phyloP scores from a whole-genome alignment of 192 early-diverging fungal genomes.

The Entomortierella chlamydospora region DNA sequence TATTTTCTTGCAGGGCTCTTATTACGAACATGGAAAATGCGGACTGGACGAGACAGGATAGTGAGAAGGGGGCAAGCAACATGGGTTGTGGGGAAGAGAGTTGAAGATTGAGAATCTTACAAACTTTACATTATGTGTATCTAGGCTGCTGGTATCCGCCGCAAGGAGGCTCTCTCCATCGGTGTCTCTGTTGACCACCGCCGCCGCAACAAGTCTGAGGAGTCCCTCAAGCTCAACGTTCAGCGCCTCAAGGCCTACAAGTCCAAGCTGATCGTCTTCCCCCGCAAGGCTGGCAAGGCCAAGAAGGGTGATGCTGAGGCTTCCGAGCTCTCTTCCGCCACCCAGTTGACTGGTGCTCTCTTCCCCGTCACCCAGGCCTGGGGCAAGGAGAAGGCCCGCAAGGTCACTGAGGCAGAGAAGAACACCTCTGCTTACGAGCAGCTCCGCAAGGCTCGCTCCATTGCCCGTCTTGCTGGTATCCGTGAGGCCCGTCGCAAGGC shows the following conservation, averaged over 20 bases:
- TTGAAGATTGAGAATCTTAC: too few species aligned
- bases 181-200: constrained; percentile 98
- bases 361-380: constrained; percentile 75
- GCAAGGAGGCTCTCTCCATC: constrained; percentile 94
- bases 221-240: constrained; percentile 94
- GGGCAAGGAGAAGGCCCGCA: constrained; percentile 42
- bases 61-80: too few species aligned
- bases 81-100: too few species aligned
- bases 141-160: constrained; percentile 91
- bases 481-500: constrained; percentile 84
- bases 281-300: constrained; percentile 90
- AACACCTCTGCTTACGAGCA: constrained; percentile 71
- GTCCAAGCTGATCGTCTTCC: constrained; percentile 96
- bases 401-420: constrained; percentile 64
- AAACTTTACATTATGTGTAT: too few species aligned
- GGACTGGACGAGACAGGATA: too few species aligned
- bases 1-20: too few species aligned
- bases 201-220: constrained; percentile 94
- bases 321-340: constrained; percentile 65
- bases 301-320: constrained; percentile 80
- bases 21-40: too few species aligned
- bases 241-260: constrained; percentile 95
- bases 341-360: constrained; percentile 74
- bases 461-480: constrained; percentile 78
- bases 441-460: constrained; percentile 84